These are phyloP conservation scores for Glarea lozoyensis DNA, from an alignment of 495 filamentous ascomycete species.

Conservation along the genomic window DNA sequence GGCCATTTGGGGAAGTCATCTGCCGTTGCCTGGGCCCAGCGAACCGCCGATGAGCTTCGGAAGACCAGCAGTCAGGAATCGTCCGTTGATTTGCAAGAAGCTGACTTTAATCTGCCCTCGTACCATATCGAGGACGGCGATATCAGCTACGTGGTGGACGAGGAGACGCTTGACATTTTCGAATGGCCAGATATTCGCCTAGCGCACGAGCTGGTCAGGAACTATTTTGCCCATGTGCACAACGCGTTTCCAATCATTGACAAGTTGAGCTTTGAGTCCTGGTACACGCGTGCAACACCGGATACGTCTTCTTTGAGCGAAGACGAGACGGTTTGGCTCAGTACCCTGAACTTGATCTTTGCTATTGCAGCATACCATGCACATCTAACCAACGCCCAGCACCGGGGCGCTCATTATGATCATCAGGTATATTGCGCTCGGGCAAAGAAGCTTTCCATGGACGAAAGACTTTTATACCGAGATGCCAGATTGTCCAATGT, in stretches of 20 bases:
- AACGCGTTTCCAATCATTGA: slow-evolving; percentile 51
- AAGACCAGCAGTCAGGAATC: slow-evolving; percentile 8
- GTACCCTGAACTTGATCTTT: slow-evolving; percentile 55
- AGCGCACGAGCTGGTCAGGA: slow-evolving; percentile 46
- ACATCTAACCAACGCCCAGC: slow-evolving; percentile 28
- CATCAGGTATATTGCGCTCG: slow-evolving; percentile 48
- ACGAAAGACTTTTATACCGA: slow-evolving; percentile 41
- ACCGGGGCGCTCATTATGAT: slow-evolving; percentile 32
- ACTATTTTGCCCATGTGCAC: slow-evolving; percentile 52
- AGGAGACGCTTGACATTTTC: slow-evolving; percentile 35
- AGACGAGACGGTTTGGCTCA: slow-evolving; percentile 34
- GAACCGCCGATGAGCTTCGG: slow-evolving; percentile 21
- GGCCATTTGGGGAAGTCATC: slow-evolving; percentile 55
- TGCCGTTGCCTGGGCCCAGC: slow-evolving; percentile 50
- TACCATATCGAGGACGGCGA: slow-evolving; percentile 50
- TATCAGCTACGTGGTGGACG: slow-evolving; percentile 30
- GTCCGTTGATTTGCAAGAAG: neutral
- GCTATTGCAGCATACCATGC: slow-evolving; percentile 48
- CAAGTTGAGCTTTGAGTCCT: slow-evolving; percentile 41
- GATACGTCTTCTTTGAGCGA: slow-evolving; percentile 23
- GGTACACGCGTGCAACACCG: slow-evolving; percentile 29
- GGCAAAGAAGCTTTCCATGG: slow-evolving; percentile 42
- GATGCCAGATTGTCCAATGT: slow-evolving; percentile 48
- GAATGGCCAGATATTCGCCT: slow-evolving; percentile 39
- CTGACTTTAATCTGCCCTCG: slow-evolving; percentile 17